Percentiles rank a stretch among this genome's conserved stretches.
phyloP scores from a whole-genome alignment of 1,284 basidiomycete species.

The Ustilago shanxiensis region DNA sequence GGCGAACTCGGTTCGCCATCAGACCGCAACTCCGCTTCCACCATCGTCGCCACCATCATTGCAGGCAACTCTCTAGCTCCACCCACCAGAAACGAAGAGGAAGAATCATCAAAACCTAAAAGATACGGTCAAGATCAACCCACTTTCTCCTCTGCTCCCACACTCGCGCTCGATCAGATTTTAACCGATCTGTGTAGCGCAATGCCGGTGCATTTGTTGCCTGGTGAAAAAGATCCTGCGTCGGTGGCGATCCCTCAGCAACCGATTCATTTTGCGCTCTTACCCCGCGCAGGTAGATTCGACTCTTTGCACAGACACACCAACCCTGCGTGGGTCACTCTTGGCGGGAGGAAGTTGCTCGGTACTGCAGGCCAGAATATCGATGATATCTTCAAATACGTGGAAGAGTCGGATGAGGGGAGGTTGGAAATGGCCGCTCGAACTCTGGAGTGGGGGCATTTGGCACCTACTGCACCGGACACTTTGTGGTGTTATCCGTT shows the following conservation, averaged over 20 bases:
- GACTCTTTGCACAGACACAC: conserved; percentile 83
- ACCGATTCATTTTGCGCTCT: conserved; percentile 89
- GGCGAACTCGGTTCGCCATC: conserved; percentile 82
- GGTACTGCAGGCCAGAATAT: conserved; percentile 90
- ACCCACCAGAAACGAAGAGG: conserved; percentile 40
- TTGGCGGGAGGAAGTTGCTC: conserved; percentile 75
- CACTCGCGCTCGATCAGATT: conserved; percentile 77
- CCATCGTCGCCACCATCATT: conserved; percentile 54
- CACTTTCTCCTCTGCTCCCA: conserved; percentile 40
- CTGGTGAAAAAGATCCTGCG: conserved; percentile 88
- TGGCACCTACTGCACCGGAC: conserved; percentile 97
- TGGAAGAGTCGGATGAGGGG: conserved; percentile 68
- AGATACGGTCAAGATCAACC: conserved; percentile 48
- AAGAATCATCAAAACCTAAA: conserved; percentile 29
- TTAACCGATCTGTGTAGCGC: conserved; percentile 78
- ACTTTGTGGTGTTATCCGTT: conserved; percentile 98
- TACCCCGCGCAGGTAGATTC: conserved; percentile 76
- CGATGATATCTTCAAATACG: conserved; percentile 95
- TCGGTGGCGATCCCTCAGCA: conserved; percentile 93
- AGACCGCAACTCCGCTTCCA: conserved; percentile 34
- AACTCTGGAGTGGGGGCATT: conserved; percentile 91
- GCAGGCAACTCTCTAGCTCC: conserved; percentile 59
- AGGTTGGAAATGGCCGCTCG: conserved; percentile 80
- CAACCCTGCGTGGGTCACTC: conserved; percentile 87
- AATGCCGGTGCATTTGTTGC: conserved; percentile 77